These are phyloP conservation scores for Podaxis carcinomalis DNA, from an alignment of 768 basidiomycete genomes.

Conservation along the genomic window DNA sequence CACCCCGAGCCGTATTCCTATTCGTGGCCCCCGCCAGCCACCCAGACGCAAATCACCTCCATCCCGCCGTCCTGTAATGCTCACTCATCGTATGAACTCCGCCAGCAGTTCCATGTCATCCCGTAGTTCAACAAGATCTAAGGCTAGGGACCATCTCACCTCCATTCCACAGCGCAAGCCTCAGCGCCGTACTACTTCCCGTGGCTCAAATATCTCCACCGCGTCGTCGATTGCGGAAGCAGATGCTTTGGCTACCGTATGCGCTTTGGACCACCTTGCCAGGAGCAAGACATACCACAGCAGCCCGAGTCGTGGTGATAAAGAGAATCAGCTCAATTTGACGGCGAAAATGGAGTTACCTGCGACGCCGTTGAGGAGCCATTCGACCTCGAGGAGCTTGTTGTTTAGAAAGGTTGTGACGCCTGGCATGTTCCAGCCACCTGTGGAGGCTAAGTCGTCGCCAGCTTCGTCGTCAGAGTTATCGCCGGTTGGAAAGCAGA, in stretches of 20 bases:
- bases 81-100: constrained; percentile 22
- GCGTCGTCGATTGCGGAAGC: constrained; percentile 12
- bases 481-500: constrained; percentile 60
- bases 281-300: constrained; percentile 12
- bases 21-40: constrained; percentile 36
- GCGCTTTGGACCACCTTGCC: constrained; percentile 14
- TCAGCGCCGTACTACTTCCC: constrained; percentile 24
- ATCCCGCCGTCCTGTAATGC: constrained; percentile 19
- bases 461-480: constrained; percentile 72
- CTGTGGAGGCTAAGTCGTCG: constrained; percentile 43
- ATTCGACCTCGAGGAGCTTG: constrained; percentile 25
- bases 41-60: constrained; percentile 26
- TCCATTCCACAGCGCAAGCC: constrained; percentile 26
- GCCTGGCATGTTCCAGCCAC: constrained; percentile 44
- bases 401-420: constrained; percentile 33
- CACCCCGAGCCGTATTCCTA: constrained; percentile 32
- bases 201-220: constrained; percentile 18
- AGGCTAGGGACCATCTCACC: constrained; percentile 26
- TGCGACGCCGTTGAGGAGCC: constrained; percentile 42
- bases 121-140: constrained; percentile 2
- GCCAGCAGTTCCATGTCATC: not conserved
- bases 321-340: constrained; percentile 37
- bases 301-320: constrained; percentile 20
- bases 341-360: constrained; percentile 35
- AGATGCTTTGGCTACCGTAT: constrained; percentile 14